Evolutionary conservation across 2,329 filamentous ascomycete species (phyloP), one percentile per base, ranked within the genome.

Genomic region (Ceratocystis lukuohia): DNA sequence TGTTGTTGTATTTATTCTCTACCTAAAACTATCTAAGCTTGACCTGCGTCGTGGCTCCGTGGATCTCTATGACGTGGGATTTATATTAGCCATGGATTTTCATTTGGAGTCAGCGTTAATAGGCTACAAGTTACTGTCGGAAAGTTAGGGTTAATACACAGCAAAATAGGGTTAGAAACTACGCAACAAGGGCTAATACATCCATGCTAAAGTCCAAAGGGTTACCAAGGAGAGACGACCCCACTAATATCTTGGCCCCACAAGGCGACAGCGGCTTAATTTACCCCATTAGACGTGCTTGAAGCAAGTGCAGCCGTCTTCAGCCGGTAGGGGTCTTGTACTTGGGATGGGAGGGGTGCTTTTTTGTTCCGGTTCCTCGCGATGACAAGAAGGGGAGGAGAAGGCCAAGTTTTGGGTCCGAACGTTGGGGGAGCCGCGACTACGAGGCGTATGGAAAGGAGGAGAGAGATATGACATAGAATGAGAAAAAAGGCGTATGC

Each of bases 311-410:
- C 25, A 68, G 28, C 66, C 66, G 66, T 68, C 25, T 45, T 37
- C 41, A 65, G 46, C 63, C 66, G 64, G 30, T 65, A 28, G 22
- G 37, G 37, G 37, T 41, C 8, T 12, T 12, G 8, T 41, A 41
- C 37, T 41, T 41, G 10, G 37, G 37, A 41, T 41, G 37, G 37
- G 33, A 12, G 37, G 37, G 10, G 10, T 3, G 3, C 37, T 41
- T 41, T 25, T 61, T 57, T 64, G 62, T 50, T 68, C 64, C 63
- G 56, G 66, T 68, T 68, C 64, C 62, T 65, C 66, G 50, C 59
- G 66, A 68, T 22, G 46, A 22, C 17, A 48, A 22, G 17, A n/a
- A n/a, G 20, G 46, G 61, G 61, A 44, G 44, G 64, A n/a, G 20
- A 44, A 15, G 46, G 28, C 37, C 37, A 41, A 41, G 37, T 41